Evolutionary conservation across 139 green algal genomes (phyloP), one percentile per base, ranked within the genome.

Genomic region (Auxenochlorella protothecoides): DNA sequence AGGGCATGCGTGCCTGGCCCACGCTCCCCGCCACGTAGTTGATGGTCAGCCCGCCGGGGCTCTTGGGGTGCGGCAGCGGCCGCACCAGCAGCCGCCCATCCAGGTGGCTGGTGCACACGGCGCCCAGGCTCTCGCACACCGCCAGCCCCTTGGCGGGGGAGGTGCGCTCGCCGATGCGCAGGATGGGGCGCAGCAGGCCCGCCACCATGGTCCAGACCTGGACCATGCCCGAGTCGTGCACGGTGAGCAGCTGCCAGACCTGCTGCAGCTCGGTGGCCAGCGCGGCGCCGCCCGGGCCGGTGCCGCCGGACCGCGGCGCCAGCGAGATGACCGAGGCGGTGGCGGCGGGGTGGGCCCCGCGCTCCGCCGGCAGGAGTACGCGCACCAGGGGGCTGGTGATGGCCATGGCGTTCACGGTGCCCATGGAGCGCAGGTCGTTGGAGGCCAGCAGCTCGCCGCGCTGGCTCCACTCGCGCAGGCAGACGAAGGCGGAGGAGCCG

Each of bases 221-320:
- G 9, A 78, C n/a, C 12, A 74, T 53, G 3, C 80, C 80, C 53
- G 57, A 71, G 56, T 78, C 70, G 70, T 86, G 79, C 5, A 64
- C 81, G 2, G 76, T 86, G 4, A 86, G 57, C 59, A 86, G 62
- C 71, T 86, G 81, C 67, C 73, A 86, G 4, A 53, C 44, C 69
- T 79, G 76, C 51, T 65, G 73, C 11, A 78, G 51, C 27, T 44
- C 14, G 14, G 6, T 6, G 57, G 54, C 7, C 9, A 56, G 12
- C 6, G 5, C 14, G 5, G 5, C 3, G 7, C 8, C 53, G 56
- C 9, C 44, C 13, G 55, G 51, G 13, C 66, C 55, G n/a, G 4
- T 10, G 55, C 7, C 55, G 6, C 51, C 53, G 53, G 10, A 5
- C 16, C 8, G 14, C 5, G 53, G 11, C 52, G 52, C 13, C 5